Evolutionary conservation across 2,329 filamentous ascomycete genomes (phyloP).

Genomic region (Trichoderma endophyticum): DNA sequence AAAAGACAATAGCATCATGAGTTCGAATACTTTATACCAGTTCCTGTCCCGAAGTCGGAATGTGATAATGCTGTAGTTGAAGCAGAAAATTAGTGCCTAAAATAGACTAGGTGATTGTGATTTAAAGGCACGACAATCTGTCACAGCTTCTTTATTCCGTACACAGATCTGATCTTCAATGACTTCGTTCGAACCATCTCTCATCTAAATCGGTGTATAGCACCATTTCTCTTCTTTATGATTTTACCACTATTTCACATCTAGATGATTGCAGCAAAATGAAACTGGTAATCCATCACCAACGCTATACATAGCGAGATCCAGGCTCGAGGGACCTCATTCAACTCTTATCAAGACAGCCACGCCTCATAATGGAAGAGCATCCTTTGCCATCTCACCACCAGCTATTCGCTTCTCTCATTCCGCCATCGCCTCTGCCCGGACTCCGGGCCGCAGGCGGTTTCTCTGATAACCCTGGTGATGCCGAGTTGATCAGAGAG

Average conservation of each 20-base stretch:
- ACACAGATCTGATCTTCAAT: neutral
- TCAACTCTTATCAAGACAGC: neutral
- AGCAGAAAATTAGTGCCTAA: neutral
- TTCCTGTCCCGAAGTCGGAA: neutral
- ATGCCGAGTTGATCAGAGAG: neutral
- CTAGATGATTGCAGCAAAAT: neutral
- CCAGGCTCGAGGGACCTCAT: neutral
- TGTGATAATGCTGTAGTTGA: neutral
- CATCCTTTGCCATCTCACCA: conserved; percentile 34
- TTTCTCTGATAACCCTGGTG: neutral
- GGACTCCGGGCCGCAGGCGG: too few relatives aligned
- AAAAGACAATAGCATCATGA: neutral
- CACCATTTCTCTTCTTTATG: neutral
- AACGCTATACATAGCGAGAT: neutral
- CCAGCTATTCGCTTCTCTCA: conserved; percentile 48
- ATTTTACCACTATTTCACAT: neutral
- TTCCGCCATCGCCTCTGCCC: conserved; percentile 37
- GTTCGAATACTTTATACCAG: neutral
- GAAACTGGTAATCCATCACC: neutral
- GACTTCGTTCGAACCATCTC: neutral
- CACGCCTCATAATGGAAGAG: conserved; percentile 11
- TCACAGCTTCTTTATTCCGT: neutral
- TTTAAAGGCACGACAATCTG: neutral
- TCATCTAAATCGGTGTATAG: neutral
- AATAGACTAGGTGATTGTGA: neutral